Evolutionary conservation across 148 eudicot genomes (phyloP), one percentile per base, ranked within the genome.

Genomic region (Polygonum aviculare): DNA sequence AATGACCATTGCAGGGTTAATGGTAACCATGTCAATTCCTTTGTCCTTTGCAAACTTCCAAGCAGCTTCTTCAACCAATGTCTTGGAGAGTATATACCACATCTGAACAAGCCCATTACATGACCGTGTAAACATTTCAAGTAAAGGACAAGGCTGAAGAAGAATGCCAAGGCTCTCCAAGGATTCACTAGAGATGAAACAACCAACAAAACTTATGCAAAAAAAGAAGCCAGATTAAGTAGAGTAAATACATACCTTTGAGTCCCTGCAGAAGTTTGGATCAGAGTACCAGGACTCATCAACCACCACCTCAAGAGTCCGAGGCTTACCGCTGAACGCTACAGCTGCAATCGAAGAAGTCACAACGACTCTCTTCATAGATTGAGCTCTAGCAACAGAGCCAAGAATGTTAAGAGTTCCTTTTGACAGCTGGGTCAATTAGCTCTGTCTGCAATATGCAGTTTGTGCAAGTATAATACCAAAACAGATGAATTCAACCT

Each of bases 311-410:
- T 80, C 85, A 40, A 81, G 79, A 3, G 18, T 40, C 45, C 54
- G 80, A 54, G 81, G 76, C 77, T 65, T 78, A 11, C 60, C 45
- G 62, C 69, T 76, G 69, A 40, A 39, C 18, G 48, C 36, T 22
- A 85, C 79, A 36, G 85, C 55, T 78, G 85, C 79, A 49, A 80
- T 75, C 1, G 87, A 82, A 77, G 87, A 85, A 35, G 87, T 85
- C 38, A 85, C 12, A 21, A 85, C 81, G 4, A 85, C 83, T 78
- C 85, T 77, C 72, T 51, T 82, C 38, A 85, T 47, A 16, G 83
- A 78, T 49, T 81, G 38, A 54, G 38, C 51, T 80, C 69, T 80
- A 19, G 41, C 74, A 81, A 79, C 78, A 45, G 87, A 72, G 15
- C 36, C 72, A 47, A 85, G 85, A 51, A 85, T 78, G 74, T 82